Conservation (phyloP, 2,329 filamentous ascomycete genomes). For the Stachybotrys chartarum region DNA sequence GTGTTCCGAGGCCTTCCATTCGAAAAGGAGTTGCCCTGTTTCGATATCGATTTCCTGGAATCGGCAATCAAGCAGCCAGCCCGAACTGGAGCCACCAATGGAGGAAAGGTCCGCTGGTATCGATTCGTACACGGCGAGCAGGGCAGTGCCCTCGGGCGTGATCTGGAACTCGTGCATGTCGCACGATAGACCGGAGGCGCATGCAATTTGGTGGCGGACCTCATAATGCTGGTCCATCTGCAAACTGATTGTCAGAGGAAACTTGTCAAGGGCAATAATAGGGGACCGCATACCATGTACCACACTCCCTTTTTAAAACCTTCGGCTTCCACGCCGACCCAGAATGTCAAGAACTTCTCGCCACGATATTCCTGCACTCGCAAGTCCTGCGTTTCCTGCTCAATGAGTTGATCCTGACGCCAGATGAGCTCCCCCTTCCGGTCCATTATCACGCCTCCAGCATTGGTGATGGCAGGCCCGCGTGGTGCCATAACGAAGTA, state of each 20-base stretch:
- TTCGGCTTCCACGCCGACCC: slow-evolving; percentile 14
- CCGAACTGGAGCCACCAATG: background rate
- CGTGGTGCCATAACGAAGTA: background rate
- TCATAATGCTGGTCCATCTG: slow-evolving; percentile 6
- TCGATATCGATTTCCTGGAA: slow-evolving; percentile 29
- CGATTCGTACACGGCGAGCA: slow-evolving; percentile 28
- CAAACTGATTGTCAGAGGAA: background rate
- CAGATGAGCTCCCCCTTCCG: background rate
- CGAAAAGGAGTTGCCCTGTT: slow-evolving; percentile 26
- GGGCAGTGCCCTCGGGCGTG: slow-evolving; percentile 25
- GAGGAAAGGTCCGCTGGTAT: slow-evolving; percentile 27
- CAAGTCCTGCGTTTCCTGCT: slow-evolving; percentile 16
- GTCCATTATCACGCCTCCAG: background rate
- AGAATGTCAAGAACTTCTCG: slow-evolving; percentile 4
- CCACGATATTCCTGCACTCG: slow-evolving; percentile 10
- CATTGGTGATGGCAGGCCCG: background rate
- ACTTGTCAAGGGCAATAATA: background rate
- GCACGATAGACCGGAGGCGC: slow-evolving; percentile 8
- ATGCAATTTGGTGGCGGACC: slow-evolving; percentile 1
- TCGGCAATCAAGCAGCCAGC: slow-evolving; percentile 16
- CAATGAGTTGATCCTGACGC: slow-evolving; percentile 4
- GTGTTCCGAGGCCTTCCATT: slow-evolving; percentile 26
- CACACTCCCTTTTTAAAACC: slow-evolving; percentile 7
- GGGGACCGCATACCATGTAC: background rate
- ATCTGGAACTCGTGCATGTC: slow-evolving; percentile 33